Conservation (phyloP, 2,329 filamentous ascomycete species). For the Aspergillus sp. region DNA sequence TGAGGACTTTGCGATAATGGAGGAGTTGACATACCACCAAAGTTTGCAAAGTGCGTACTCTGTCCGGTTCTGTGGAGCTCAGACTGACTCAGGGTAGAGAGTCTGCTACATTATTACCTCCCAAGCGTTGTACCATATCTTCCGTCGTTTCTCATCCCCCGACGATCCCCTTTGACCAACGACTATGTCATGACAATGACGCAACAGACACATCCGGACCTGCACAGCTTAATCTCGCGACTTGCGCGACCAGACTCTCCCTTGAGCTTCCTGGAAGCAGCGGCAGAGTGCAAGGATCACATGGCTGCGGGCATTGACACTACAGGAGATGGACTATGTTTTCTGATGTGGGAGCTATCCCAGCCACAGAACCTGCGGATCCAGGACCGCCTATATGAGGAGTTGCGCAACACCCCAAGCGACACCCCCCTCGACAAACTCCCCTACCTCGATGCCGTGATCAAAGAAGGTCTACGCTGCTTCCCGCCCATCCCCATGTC, state of each 20-base stretch:
- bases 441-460: slow-evolving; percentile 60
- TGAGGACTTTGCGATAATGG: slow-evolving; percentile 64
- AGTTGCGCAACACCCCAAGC: slow-evolving; percentile 47
- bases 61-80: not conserved
- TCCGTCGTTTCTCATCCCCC: slow-evolving; percentile 51
- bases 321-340: slow-evolving; percentile 66
- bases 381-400: slow-evolving; percentile 53
- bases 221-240: slow-evolving; percentile 59
- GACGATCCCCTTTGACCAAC: slow-evolving; percentile 59
- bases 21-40: slow-evolving; percentile 65
- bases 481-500: slow-evolving; percentile 53
- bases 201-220: slow-evolving; percentile 45
- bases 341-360: slow-evolving; percentile 69
- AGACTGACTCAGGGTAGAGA: slow-evolving; percentile 45
- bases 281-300: slow-evolving; percentile 68
- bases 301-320: slow-evolving; percentile 72
- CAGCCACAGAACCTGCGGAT: slow-evolving; percentile 52
- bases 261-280: slow-evolving; percentile 55
- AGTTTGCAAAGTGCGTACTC: slow-evolving; percentile 61
- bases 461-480: slow-evolving; percentile 61
- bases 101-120: slow-evolving; percentile 57
- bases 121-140: slow-evolving; percentile 50
- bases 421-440: slow-evolving; percentile 39
- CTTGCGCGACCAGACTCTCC: slow-evolving; percentile 52
- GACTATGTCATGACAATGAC: slow-evolving; percentile 56